A percentile compares a stretch with the other conserved stretches of the same genome.
These are phyloP conservation scores for Tephrocybe sp. DNA, from an alignment of 768 basidiomycete genomes.

Conservation along the genomic window DNA sequence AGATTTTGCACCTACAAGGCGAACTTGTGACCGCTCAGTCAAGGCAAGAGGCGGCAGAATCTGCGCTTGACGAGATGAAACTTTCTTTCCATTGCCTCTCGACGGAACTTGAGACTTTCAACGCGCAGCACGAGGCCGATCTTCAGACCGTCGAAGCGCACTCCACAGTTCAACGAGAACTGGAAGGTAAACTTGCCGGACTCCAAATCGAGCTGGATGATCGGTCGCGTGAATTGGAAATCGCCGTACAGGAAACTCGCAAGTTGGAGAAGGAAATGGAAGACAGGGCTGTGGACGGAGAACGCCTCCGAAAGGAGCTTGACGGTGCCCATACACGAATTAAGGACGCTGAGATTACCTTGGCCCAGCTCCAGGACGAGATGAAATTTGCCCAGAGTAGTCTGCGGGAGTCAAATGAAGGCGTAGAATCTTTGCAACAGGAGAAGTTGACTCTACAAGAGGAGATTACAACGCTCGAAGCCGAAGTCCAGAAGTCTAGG, in stretches of 20 bases:
- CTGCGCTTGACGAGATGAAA: conserved; percentile 19
- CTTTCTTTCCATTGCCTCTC: conserved; percentile 12
- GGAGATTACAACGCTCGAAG: conserved; percentile 57
- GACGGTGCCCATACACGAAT: conserved; percentile 24
- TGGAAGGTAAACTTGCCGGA: conserved; percentile 34
- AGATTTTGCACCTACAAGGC: conserved; percentile 9
- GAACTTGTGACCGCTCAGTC: conserved; percentile 12
- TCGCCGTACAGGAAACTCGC: conserved; percentile 34
- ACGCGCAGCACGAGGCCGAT: conserved; percentile 29
- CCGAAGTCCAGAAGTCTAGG: conserved; percentile 63
- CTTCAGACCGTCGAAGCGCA: conserved; percentile 31
- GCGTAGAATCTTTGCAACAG: conserved; percentile 39
- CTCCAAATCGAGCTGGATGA: conserved; percentile 36
- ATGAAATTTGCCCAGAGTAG: conserved; percentile 35
- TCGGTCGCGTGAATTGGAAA: conserved; percentile 35
- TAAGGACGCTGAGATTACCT: conserved; percentile 31
- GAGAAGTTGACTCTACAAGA: conserved; percentile 56
- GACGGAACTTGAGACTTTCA: conserved; percentile 21
- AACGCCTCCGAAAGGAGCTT: conserved; percentile 31
- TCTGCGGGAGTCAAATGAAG: conserved; percentile 32
- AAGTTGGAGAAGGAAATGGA: conserved; percentile 40
- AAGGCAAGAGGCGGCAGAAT: conserved; percentile 6
- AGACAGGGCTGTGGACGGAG: conserved; percentile 30
- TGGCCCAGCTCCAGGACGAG: conserved; percentile 35
- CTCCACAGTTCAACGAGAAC: conserved; percentile 20